phyloP scores from a whole-genome alignment of 2,329 filamentous ascomycete genomes.

The Botrytis hyacinthi region DNA sequence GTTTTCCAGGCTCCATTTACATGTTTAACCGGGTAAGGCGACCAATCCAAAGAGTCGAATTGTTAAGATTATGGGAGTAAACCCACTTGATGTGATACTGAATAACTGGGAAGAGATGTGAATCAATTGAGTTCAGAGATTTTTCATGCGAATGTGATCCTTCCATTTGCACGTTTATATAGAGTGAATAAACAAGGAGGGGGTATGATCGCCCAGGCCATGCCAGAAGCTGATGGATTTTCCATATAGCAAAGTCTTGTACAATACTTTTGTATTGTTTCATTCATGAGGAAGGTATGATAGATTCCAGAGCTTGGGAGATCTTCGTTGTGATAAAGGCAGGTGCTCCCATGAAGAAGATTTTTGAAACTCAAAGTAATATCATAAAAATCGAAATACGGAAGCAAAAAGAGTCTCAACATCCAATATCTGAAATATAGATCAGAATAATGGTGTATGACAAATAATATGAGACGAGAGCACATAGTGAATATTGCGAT shows the following conservation, averaged over 20 bases:
- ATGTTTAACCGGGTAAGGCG: neutral
- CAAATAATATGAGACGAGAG: neutral
- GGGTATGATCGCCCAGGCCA: neutral
- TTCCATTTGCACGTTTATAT: neutral
- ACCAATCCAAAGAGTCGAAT: constrained; percentile 5
- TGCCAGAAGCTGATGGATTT: neutral
- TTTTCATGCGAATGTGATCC: neutral
- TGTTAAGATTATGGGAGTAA: neutral
- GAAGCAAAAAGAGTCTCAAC: neutral
- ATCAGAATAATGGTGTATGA: neutral
- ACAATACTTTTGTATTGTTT: neutral
- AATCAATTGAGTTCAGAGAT: neutral
- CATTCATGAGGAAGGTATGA: neutral
- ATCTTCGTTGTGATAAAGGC: neutral
- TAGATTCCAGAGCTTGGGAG: neutral
- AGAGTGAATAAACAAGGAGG: neutral
- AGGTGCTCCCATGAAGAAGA: neutral
- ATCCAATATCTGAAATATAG: neutral
- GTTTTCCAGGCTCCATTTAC: neutral
- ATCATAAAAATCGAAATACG: neutral
- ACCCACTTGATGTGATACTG: neutral
- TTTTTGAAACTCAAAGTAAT: neutral
- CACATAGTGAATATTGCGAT: neutral
- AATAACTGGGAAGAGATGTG: neutral
- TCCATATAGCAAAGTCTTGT: neutral